Evolutionary conservation across 345 rosid species (phyloP).

Genomic region (Cochlearia excelsa): DNA sequence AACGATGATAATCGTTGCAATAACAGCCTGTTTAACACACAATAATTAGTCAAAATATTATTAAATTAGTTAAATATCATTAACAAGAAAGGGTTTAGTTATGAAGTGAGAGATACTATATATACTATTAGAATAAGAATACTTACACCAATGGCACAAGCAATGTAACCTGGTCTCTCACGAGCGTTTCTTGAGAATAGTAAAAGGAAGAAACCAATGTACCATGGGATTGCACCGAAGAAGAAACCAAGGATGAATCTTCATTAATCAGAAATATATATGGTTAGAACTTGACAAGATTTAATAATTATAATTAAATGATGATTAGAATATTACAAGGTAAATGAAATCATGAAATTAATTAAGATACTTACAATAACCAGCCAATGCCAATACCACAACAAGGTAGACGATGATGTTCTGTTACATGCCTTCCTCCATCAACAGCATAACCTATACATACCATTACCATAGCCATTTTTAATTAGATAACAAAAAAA

Average conservation of each 20-base stretch:
- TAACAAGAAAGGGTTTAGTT: not conserved
- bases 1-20: conserved; percentile 24
- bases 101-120: not conserved
- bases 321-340: too few relatives aligned
- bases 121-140: not conserved
- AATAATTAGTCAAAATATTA: not conserved
- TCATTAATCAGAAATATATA: not conserved
- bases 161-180: conserved; percentile 34
- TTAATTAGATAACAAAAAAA: too few relatives aligned
- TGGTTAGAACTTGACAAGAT: too few relatives aligned
- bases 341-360: too few relatives aligned
- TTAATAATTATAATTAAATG: too few relatives aligned
- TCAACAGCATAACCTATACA: conserved; percentile 20
- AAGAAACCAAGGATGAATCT: conserved; percentile 39
- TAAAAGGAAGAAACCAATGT: conserved; percentile 30
- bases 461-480: too few relatives aligned
- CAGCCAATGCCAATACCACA: conserved; percentile 36
- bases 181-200: conserved; percentile 27
- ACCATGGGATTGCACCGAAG: conserved; percentile 36
- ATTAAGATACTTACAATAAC: conserved; percentile 23
- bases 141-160: conserved; percentile 36
- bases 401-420: conserved; percentile 33
- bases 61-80: not conserved
- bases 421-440: conserved; percentile 6
- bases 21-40: conserved; percentile 16